These are phyloP conservation scores for Pythium biforme DNA, from an alignment of 352 stramenopile genomes.

Conservation along the genomic window DNA sequence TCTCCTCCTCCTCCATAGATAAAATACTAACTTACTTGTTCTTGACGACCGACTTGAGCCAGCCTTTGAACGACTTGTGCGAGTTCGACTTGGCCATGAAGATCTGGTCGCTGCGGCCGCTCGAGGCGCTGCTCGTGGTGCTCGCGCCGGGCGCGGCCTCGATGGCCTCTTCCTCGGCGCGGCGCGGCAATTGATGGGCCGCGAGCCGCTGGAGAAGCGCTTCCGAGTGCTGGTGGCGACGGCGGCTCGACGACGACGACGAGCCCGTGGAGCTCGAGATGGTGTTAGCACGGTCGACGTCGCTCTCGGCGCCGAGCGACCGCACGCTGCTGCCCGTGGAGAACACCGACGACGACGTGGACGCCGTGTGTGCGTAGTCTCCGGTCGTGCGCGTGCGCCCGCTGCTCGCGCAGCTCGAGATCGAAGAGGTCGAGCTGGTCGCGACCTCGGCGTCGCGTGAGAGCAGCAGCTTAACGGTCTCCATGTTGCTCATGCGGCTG, in stretches of 20 bases:
- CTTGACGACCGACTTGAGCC: constrained; percentile 64
- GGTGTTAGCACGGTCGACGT: constrained; percentile 12
- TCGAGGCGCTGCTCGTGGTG: not conserved
- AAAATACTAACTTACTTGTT: constrained; percentile 32
- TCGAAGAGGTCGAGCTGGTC: constrained; percentile 17
- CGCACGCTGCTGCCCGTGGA: constrained; percentile 24
- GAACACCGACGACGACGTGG: constrained; percentile 26
- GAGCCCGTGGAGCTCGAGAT: not conserved
- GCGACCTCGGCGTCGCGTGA: constrained; percentile 39
- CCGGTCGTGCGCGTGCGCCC: not conserved
- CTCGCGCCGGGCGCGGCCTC: not conserved
- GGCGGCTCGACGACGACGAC: constrained; percentile 8
- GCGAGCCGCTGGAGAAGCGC: constrained; percentile 6
- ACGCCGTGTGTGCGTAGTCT: constrained; percentile 20
- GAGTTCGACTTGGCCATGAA: constrained; percentile 71
- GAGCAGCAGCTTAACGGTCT: constrained; percentile 74
- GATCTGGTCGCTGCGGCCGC: constrained; percentile 33
- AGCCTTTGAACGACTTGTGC: constrained; percentile 69
- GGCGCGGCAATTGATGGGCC: constrained; percentile 15
- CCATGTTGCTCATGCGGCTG: constrained; percentile 77
- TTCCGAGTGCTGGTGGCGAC: constrained; percentile 6
- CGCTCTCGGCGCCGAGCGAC: constrained; percentile 8
- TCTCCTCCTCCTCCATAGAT: constrained; percentile 11
- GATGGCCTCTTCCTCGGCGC: not conserved
- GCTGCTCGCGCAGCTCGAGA: not conserved